Base-by-base conservation (phyloP, 345 rosid species). In the Eucalyptus pauciflora region DNA sequence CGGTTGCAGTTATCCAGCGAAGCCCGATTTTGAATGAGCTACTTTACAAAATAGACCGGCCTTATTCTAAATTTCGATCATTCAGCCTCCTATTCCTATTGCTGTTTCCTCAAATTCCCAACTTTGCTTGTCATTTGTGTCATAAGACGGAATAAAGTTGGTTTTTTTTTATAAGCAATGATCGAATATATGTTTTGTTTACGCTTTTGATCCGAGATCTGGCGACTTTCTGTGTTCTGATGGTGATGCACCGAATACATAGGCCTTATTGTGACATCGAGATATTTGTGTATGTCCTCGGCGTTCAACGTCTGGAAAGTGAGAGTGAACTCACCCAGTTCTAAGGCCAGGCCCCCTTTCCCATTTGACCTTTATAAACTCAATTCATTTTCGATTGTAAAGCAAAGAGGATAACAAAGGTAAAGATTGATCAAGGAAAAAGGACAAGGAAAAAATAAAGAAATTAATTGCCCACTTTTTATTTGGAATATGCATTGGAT, bases 1-100 rank as follows among this genome's bases (percentile, higher is more conserved):
- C 76, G 99, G 99, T 50, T 98, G 99, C 98, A 95, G 98, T 86
- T 96, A 94, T 54, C 98, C 98, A 1, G 94, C 90, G 62, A 94
- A 94, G 93, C 96, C 96, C 7, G 91, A 94, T 31, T 94, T 94
- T 90, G 90, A 86, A 29, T 94, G 91, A 87, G 90, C 89, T 41
- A 22, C 41, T 54, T 58, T 41, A 41, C 85, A 76, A 41, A 76
- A 10, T 76, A 20, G 29, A 76, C 48, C 48, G 85, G 85, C 85
- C 27, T 51, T 49, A 27, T 88, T 33, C 50, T 52, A 52, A 51
- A 71, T 51, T 69, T 56, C 48, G 79, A 87, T 62, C 22, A 3
- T 60, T 15, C 10, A 14, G 71, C 41, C n/a, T 25, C 87, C 76
- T 54, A 14, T 71, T 20, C 48, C 76, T 7, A 4, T 29, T 4